Base-by-base conservation (phyloP, 371 early-diverging fungal species). In the Choanephora cucurbitarum region DNA sequence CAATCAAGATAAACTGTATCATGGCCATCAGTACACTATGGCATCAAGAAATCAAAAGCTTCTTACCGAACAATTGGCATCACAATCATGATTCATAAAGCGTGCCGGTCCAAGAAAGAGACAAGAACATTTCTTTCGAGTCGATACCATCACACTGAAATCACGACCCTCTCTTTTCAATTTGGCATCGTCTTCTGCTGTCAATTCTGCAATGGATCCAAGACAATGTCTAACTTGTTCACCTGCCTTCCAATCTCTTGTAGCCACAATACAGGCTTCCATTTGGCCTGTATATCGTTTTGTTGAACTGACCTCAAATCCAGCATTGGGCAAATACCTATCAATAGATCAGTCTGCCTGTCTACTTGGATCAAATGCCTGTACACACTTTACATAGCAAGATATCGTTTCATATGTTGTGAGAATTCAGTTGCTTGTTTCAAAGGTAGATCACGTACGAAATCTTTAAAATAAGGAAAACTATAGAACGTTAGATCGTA, bases 1-100 rank as follows among this genome's bases (percentile, higher is more conserved):
- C 78, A 17, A 70, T 55, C 4, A 80, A 58, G 23, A 81, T 84
- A 60, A 91, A 91, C 81, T 82, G 23, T 2, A 19, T 7, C 9
- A 15, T 40, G 5, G 7, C 28, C 28, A 28, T 28, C 28, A 28
- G 11, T n/a, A n/a, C n/a, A n/a, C n/a, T n/a, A n/a, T n/a, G n/a
- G n/a, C n/a, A n/a, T n/a, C n/a, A n/a, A n/a, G n/a, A n/a, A n/a
- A n/a, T n/a, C n/a, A n/a, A n/a, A n/a, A n/a, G n/a, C n/a, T n/a
- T n/a, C 19, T 24, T 62, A 83, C 82, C 57, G 75, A 72, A 58
- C 87, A 85, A 55, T 93, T 95, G 0, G 95, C 82, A 48, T 87
- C 69, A 64, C 96, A 96, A 63, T 96, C 95, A 67, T 96, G 96
- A 65, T 96, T 95, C 34, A 91, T 90, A 70, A 96, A 95, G 5